Base-by-base conservation (phyloP, 352 stramenopile genomes). In the Globisporangium canariense region DNA sequence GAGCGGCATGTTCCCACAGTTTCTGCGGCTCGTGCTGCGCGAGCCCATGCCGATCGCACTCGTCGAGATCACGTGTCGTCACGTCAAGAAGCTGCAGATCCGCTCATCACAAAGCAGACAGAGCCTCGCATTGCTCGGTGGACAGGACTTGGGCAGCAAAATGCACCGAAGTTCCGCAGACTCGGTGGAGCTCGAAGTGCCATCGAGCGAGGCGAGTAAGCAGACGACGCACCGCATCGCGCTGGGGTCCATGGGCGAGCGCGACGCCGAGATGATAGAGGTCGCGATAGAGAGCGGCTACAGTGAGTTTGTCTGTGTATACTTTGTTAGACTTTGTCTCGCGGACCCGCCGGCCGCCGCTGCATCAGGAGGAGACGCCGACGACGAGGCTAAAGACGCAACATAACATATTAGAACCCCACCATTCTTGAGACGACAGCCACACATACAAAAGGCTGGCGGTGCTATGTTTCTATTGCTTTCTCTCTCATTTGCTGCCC, bases 41-140 rank as follows among this genome's bases (percentile, higher is more conserved):
- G 79, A 92, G 45, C 79, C 81, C 11, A 79, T 86, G 55, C 71
- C 70, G 4, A 71, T 94, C 16, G 64, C 58, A 9, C 69, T 71
- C 28, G 69, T 92, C n/a, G 86, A 94, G 50, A 73, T 94, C 43
- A 89, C 83, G 22, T 92, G 76, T 58, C 76, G 77, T 16, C 75
- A 90, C 63, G 64, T 91, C 36, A 80, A 76, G 46, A 83, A 81
- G 54, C 54, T 94, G 62, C 66, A 82, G 61, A 53, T 94, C 8
- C 77, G 78, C 30, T 75, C 71, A 4, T 74, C 76, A 7, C 52
- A 67, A 2, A 86, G 64, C 62, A 61, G 66, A n/a, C 54, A 59
- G n/a, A 68, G 41, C 30, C 18, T 60, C 7, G 78, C 67, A n/a
- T 64, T 74, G 38, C 58, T 71, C 0, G 50, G 70, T 34, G 68